Conservation (phyloP, 2,329 filamentous ascomycete species). For the Aspergillus sp. region DNA sequence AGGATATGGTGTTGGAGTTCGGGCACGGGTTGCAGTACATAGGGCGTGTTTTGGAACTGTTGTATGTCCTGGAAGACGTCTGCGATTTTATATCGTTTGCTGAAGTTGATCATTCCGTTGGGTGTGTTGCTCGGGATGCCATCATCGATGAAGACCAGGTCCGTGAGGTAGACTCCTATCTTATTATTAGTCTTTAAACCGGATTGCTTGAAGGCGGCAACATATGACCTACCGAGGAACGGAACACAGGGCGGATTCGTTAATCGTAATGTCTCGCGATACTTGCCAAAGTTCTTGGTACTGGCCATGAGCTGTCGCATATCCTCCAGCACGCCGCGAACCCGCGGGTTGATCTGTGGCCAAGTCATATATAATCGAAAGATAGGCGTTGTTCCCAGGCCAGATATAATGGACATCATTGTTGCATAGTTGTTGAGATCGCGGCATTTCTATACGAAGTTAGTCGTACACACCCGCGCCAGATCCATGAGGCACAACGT, state of each 20-base stretch:
- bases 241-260: conserved; percentile 91
- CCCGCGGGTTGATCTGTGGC: conserved; percentile 78
- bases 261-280: conserved; percentile 64
- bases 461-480: neutral
- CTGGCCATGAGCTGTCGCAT: conserved; percentile 88
- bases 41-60: conserved; percentile 89
- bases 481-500: neutral
- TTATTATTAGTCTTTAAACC: conserved; percentile 2
- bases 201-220: conserved; percentile 3
- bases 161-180: conserved; percentile 80
- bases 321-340: conserved; percentile 64
- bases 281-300: conserved; percentile 68
- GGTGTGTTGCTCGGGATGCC: conserved; percentile 90
- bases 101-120: conserved; percentile 63
- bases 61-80: conserved; percentile 51
- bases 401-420: conserved; percentile 88
- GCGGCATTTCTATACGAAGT: conserved; percentile 65
- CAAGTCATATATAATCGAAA: conserved; percentile 84
- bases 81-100: conserved; percentile 14
- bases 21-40: conserved; percentile 71
- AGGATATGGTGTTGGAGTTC: conserved; percentile 73
- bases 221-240: conserved; percentile 64
- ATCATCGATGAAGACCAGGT: conserved; percentile 93
- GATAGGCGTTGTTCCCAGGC: conserved; percentile 82
- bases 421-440: conserved; percentile 88